A percentile compares a stretch with the other conserved stretches of the same genome.
Evolutionary conservation across 768 basidiomycete species (phyloP).

Genomic region (Naganishia friedmannii): DNA sequence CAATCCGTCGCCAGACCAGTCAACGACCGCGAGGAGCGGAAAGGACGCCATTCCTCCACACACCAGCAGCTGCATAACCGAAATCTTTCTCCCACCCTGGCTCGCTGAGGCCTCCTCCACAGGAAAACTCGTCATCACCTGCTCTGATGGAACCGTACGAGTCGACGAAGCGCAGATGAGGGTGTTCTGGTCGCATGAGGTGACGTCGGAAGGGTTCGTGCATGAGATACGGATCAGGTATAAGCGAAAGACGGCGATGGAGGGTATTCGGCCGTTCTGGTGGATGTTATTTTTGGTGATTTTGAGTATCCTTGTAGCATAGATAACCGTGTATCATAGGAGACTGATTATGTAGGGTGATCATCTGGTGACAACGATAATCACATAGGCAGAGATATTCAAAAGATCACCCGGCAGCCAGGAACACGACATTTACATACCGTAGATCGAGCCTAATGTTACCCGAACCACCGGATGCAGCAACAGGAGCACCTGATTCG

Average conservation of each 20-base stretch:
- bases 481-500: too few relatives aligned
- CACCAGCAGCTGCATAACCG: slow-evolving; percentile 3
- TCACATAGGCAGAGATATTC: too few relatives aligned
- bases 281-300: neutral
- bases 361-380: too few relatives aligned
- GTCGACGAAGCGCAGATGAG: slow-evolving; percentile 3
- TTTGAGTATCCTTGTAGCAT: neutral
- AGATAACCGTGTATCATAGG: too few relatives aligned
- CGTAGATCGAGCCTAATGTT: too few relatives aligned
- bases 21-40: neutral
- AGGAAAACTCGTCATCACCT: slow-evolving; percentile 3
- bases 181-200: slow-evolving; percentile 14
- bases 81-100: slow-evolving; percentile 27
- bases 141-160: slow-evolving; percentile 16
- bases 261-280: too few relatives aligned
- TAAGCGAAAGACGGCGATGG: neutral
- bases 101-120: neutral
- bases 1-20: slow-evolving; percentile 1
- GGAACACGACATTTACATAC: too few relatives aligned
- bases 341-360: too few relatives aligned
- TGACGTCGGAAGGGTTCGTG: slow-evolving; percentile 5
- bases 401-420: too few relatives aligned
- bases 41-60: neutral
- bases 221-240: slow-evolving; percentile 18
- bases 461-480: too few relatives aligned